A percentile compares a stretch with the other conserved stretches of the same genome.
These are phyloP conservation scores for Gonapodya sp. DNA, from an alignment of 192 early-diverging fungal genomes.

Conservation along the genomic window DNA sequence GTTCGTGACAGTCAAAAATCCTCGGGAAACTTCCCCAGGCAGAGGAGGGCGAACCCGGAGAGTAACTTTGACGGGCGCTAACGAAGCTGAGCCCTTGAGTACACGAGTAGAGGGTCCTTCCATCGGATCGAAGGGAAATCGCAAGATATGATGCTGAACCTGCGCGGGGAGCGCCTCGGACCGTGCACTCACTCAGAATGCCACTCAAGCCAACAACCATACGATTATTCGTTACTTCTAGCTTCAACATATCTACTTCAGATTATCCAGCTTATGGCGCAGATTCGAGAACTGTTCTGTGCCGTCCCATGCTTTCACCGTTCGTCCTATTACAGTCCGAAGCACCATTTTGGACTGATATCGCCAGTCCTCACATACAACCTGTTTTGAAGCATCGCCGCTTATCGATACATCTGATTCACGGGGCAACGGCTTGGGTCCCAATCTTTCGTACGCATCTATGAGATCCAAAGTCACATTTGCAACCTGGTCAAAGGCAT, in stretches of 20 bases:
- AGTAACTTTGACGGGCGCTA: not conserved
- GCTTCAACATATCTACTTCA: not conserved
- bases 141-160: too few relatives aligned
- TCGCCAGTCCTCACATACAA: slow-evolving; percentile 80
- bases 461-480: slow-evolving; percentile 63
- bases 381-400: slow-evolving; percentile 23
- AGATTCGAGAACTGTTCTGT: not conserved
- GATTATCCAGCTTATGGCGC: not conserved
- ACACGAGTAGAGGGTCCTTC: not conserved
- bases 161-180: too few relatives aligned
- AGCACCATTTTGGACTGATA: slow-evolving; percentile 76
- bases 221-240: too few relatives aligned
- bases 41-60: not conserved
- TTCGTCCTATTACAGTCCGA: slow-evolving; percentile 72
- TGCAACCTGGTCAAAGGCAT: slow-evolving; percentile 62
- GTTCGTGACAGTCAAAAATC: not conserved
- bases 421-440: slow-evolving; percentile 27
- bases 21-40: not conserved
- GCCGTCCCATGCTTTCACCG: slow-evolving; percentile 35
- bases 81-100: not conserved
- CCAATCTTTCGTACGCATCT: slow-evolving; percentile 68
- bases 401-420: not conserved
- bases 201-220: too few relatives aligned
- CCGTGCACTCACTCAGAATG: too few relatives aligned
- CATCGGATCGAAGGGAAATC: too few relatives aligned